These are phyloP conservation scores for Lactarius evosmus DNA, from an alignment of 768 basidiomycete genomes.

Conservation along the genomic window DNA sequence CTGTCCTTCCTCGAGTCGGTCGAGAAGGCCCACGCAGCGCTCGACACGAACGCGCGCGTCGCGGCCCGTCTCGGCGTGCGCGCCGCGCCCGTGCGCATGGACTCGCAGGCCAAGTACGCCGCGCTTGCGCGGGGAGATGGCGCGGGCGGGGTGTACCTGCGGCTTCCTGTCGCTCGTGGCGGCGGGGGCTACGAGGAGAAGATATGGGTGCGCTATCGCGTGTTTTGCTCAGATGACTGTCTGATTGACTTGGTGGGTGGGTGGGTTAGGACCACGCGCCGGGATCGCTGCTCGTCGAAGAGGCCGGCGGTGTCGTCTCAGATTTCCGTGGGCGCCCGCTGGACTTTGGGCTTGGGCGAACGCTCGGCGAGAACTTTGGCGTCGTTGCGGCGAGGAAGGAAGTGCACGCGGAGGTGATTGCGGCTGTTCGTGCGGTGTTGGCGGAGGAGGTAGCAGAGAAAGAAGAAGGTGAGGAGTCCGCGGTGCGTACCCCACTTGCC, in stretches of 20 bases:
- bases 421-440: slow-evolving; percentile 63
- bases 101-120: slow-evolving; percentile 94
- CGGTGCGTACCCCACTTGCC: not conserved
- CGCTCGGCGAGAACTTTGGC: slow-evolving; percentile 82
- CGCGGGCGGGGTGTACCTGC: slow-evolving; percentile 57
- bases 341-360: slow-evolving; percentile 84
- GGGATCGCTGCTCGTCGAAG: slow-evolving; percentile 77
- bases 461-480: not conserved
- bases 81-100: slow-evolving; percentile 74
- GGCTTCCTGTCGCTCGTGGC: slow-evolving; percentile 72
- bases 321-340: slow-evolving; percentile 77
- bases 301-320: slow-evolving; percentile 86
- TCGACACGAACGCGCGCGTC: slow-evolving; percentile 75
- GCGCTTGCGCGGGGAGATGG: slow-evolving; percentile 85
- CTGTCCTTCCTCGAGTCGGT: slow-evolving; percentile 87
- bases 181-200: slow-evolving; percentile 83
- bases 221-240: not conserved
- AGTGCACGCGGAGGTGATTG: slow-evolving; percentile 64
- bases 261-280: slow-evolving; percentile 81
- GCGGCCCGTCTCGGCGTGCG: slow-evolving; percentile 64
- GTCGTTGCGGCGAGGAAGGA: slow-evolving; percentile 78
- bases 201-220: slow-evolving; percentile 71
- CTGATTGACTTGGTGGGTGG: not conserved
- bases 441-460: slow-evolving; percentile 6
- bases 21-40: slow-evolving; percentile 89